phyloP scores from a whole-genome alignment of 2,329 filamentous ascomycete species.

The Cadophora malorum region DNA sequence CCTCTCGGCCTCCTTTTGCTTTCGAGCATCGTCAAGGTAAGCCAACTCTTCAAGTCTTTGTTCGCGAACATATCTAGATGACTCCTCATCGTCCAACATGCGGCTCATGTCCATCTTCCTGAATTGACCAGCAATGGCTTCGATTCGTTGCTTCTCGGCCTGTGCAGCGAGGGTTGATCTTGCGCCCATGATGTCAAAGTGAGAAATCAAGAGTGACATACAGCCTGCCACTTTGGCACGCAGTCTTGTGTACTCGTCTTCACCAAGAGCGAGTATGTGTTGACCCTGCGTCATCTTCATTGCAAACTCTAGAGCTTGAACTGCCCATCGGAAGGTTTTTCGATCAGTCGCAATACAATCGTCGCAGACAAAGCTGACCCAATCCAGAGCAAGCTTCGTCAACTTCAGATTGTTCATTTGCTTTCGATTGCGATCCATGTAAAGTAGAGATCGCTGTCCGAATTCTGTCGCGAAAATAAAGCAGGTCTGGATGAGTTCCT shows the following conservation, averaged over 20 bases:
- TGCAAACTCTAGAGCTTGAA: slow-evolving; percentile 91
- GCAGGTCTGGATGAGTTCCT: slow-evolving; percentile 96
- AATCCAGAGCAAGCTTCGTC: slow-evolving; percentile 90
- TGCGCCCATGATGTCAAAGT: slow-evolving; percentile 99
- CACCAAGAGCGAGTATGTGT: slow-evolving; percentile 88
- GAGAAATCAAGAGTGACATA: slow-evolving; percentile 96
- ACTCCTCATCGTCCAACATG: slow-evolving; percentile 83
- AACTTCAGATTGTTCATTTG: slow-evolving; percentile 98
- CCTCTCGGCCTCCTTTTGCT: slow-evolving; percentile 81
- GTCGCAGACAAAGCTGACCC: slow-evolving; percentile 97
- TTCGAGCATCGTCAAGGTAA: slow-evolving; percentile 78
- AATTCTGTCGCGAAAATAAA: slow-evolving; percentile 99
- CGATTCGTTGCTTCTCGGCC: slow-evolving; percentile 87
- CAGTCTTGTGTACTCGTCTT: slow-evolving; percentile 83
- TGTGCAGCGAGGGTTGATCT: slow-evolving; percentile 92
- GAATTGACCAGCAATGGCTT: slow-evolving; percentile 78
- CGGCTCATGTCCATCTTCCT: slow-evolving; percentile 79
- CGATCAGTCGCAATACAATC: slow-evolving; percentile 94
- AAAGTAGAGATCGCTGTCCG: slow-evolving; percentile 89
- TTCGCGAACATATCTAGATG: slow-evolving; percentile 73
- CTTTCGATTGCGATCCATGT: slow-evolving; percentile 93
- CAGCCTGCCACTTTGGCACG: slow-evolving; percentile 92
- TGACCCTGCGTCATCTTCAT: slow-evolving; percentile 97
- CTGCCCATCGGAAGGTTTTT: slow-evolving; percentile 97
- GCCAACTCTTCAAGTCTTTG: slow-evolving; percentile 76